Base-by-base conservation (phyloP, 2,329 filamentous ascomycete species). In the Neodidymelliopsis sp. region DNA sequence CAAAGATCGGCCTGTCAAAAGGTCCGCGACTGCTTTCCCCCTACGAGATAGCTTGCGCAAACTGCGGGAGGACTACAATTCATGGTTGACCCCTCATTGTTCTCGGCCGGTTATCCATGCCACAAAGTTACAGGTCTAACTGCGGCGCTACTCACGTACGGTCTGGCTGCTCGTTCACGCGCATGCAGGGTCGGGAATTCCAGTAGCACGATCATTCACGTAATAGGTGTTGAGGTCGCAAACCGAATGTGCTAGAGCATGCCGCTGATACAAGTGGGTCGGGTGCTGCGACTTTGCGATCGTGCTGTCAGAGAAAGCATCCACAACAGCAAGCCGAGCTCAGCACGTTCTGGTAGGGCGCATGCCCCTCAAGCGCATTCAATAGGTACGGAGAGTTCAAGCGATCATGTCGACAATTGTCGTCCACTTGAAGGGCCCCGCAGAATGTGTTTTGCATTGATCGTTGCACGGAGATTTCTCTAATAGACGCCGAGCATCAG, bases 401-500 rank as follows among this genome's bases (percentile, higher is more conserved):
- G 47, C 47, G 47, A 50, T 35, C 30, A 35, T 16, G 35, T 36
- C 25, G 40, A 45, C 40, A 45, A 11, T 37, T 36, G 40, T 45
- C 35, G 27, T 30, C 30, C 49, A 46, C 35, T 33, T 13, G 37
- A 46, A 28, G 37, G 33, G 33, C 49, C 25, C 49, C 49, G 46
- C 42, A 33, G 37, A 41, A 36, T 46, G 51, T 59, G 62, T 67
- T 64, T 67, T 59, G 62, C 45, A 59, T 63, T 62, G 57, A 57
- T 57, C 54, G 65, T 65, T 56, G 59, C 65, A 66, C 66, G 60
- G 62, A 62, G 56, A 58, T 63, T 55, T 62, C 60, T 62, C 55
- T 58, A 59, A 61, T 69, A 68, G 65, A 68, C 66, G 67, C 67
- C 64, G 66, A 59, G 56, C 52, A 57, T 55, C 57, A 56, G 39